phyloP scores from a whole-genome alignment of 208 protist genomes.

The Trichomonas tenax region DNA sequence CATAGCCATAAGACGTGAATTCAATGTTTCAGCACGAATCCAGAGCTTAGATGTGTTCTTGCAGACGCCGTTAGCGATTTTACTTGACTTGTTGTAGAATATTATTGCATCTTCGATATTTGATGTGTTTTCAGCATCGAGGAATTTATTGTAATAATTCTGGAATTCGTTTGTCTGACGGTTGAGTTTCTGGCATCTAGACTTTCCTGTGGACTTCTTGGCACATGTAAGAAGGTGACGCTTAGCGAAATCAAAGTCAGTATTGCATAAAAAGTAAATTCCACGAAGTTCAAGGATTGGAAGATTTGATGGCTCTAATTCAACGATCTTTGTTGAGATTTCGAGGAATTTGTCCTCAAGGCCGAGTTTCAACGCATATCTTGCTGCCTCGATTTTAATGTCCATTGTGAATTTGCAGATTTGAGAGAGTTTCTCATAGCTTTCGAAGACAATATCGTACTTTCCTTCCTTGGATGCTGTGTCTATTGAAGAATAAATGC shows the following conservation, averaged over 20 bases:
- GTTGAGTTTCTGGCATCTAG: not conserved
- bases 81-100: not conserved
- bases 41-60: not conserved
- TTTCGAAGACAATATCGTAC: not conserved
- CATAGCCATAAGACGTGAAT: not conserved
- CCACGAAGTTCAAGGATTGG: not conserved
- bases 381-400: not conserved
- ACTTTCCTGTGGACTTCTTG: not conserved
- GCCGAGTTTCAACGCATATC: not conserved
- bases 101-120: not conserved
- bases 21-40: not conserved
- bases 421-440: not conserved
- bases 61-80: not conserved
- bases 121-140: not conserved
- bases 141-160: not conserved
- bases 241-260: not conserved
- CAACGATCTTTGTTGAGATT: not conserved
- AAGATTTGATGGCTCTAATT: not conserved
- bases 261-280: not conserved
- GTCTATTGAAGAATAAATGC: not conserved
- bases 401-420: not conserved
- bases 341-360: not conserved
- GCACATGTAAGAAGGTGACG: not conserved
- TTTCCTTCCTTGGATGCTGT: not conserved
- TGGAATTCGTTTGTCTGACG: not conserved